Evolutionary conservation across 1,284 basidiomycete genomes (phyloP).

Genomic region (Schizophyllum commune): DNA sequence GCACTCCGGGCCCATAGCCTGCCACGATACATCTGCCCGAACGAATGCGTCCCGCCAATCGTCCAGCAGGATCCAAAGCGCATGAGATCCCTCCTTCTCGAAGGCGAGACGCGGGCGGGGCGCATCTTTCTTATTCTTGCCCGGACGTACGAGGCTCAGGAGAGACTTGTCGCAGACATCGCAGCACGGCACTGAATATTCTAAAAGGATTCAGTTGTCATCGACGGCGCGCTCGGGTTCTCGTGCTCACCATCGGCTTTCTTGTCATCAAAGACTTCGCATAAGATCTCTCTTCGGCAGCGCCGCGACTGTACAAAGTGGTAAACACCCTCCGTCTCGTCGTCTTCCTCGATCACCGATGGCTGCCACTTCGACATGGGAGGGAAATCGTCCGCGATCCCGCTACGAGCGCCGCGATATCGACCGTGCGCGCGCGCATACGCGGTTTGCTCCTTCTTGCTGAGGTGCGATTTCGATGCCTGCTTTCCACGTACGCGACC

Average conservation of each 20-base stretch:
- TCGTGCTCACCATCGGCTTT: neutral
- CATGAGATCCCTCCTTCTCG: too few relatives aligned
- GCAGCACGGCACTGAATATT: slow-evolving; percentile 14
- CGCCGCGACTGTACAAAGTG: slow-evolving; percentile 15
- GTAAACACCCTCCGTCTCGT: slow-evolving; percentile 17
- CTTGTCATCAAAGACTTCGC: slow-evolving; percentile 12
- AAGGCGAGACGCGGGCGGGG: too few relatives aligned
- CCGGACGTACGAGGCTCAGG: slow-evolving; percentile 14
- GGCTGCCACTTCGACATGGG: neutral
- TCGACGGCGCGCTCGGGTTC: neutral
- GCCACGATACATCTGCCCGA: too few relatives aligned
- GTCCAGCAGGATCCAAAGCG: too few relatives aligned
- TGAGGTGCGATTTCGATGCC: neutral
- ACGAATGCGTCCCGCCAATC: too few relatives aligned
- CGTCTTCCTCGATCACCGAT: slow-evolving; percentile 7
- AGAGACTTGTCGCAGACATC: slow-evolving; percentile 18
- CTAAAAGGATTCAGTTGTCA: neutral
- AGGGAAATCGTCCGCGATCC: too few relatives aligned
- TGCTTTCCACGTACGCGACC: slow-evolving; percentile 1
- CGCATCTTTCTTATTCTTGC: neutral
- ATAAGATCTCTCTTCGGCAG: slow-evolving; percentile 17
- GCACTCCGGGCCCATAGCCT: too few relatives aligned
- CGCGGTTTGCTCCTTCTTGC: neutral
- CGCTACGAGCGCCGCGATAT: neutral
- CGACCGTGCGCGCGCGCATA: neutral